Evolutionary conservation across 192 early-diverging fungal genomes (phyloP).

Genomic region (Geranomyces michiganensis): DNA sequence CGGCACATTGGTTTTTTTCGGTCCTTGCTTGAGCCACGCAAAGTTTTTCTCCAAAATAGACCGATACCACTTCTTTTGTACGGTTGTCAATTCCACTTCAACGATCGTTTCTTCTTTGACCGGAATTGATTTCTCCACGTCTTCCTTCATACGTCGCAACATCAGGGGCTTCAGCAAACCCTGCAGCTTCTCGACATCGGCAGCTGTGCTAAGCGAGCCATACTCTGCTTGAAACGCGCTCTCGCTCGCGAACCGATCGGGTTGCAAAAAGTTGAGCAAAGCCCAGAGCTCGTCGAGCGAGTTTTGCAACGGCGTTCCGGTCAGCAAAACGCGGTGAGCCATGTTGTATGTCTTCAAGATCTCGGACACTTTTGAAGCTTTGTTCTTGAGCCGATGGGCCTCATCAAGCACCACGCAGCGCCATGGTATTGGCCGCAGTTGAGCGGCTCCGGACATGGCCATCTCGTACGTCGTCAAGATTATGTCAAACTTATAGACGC

Average conservation of each 20-base stretch:
- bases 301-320: slow-evolving; percentile 87
- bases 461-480: slow-evolving; percentile 67
- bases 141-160: slow-evolving; percentile 85
- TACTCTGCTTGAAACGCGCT: slow-evolving; percentile 69
- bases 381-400: slow-evolving; percentile 86
- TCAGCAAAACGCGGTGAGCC: slow-evolving; percentile 77
- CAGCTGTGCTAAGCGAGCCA: slow-evolving; percentile 66
- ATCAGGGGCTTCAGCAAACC: slow-evolving; percentile 79
- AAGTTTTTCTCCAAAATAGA: slow-evolving; percentile 85
- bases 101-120: slow-evolving; percentile 91
- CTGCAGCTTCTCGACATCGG: slow-evolving; percentile 81
- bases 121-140: slow-evolving; percentile 85
- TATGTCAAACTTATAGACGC: slow-evolving; percentile 60
- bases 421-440: slow-evolving; percentile 75
- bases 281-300: slow-evolving; percentile 80
- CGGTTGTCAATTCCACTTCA: slow-evolving; percentile 81
- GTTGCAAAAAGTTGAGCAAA: slow-evolving; percentile 80
- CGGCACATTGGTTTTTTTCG: slow-evolving; percentile 67
- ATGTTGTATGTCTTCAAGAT: slow-evolving; percentile 73
- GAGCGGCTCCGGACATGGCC: slow-evolving; percentile 62
- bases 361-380: slow-evolving; percentile 76
- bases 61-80: slow-evolving; percentile 84
- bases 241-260: slow-evolving; percentile 68
- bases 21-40: slow-evolving; percentile 75
- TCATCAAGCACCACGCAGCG: slow-evolving; percentile 78